Evolutionary conservation across 2,329 filamentous ascomycete genomes (phyloP), one percentile per base, ranked within the genome.

Genomic region (Colletotrichum spinosum): DNA sequence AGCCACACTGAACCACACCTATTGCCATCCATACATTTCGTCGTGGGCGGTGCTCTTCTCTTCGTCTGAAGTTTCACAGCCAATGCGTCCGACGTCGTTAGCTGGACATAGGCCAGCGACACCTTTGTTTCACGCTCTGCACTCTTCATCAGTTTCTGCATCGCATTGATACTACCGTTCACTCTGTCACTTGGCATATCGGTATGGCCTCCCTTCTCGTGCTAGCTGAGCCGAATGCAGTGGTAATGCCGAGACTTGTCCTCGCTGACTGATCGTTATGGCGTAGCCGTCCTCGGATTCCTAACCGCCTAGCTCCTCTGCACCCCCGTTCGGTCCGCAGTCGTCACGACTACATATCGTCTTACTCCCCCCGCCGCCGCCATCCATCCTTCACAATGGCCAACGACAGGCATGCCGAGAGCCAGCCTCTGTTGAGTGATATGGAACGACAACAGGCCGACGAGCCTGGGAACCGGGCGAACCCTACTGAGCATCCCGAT

Each of bases 381-480:
- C 58, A 34, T 46, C 12, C 37, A 34, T 35, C 39, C 37, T 34
- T 8, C 63, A 70, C 61, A 60, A 79, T 79, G 78, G 70, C 73
- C 67, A 70, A 69, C 42, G 65, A 69, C 63, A 69, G 72, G 56
- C 70, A 75, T 61, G 77, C 74, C 68, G 78, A 81, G 69, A 72
- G 68, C 56, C 74, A 77, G 71, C 78, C 78, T 64, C 76, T 81
- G 70, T 77, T 81, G 77, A 75, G 74, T 48, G 73, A 74, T 63
- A 67, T 71, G 64, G 73, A 78, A 55, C 73, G 72, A 67, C 72
- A 70, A 69, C 71, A 77, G 56, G 68, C 71, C 55, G 66, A 69
- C 68, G 59, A 61, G 51, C 67, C 70, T 65, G 39, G 45, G 34
- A 55, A 56, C 54, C 50, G 41, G 57, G 56, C 67, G 50, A 61